Percentiles rank a stretch among this genome's conserved stretches.
These are phyloP conservation scores for Amorphotheca resinae DNA, from an alignment of 495 filamentous ascomycete genomes.

Conservation along the genomic window DNA sequence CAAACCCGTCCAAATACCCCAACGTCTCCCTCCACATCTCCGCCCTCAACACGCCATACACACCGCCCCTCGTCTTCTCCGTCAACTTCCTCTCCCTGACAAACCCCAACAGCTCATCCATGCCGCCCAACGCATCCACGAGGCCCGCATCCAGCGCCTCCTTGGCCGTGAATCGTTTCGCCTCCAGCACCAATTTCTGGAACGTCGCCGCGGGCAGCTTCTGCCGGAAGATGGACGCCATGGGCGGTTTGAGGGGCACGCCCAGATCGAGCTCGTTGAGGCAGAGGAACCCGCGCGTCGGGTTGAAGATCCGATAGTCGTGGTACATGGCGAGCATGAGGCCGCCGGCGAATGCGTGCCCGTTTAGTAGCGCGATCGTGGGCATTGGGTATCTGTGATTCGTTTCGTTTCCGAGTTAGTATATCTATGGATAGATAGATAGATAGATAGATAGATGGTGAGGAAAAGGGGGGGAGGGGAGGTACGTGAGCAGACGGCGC, in stretches of 20 bases:
- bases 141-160: conserved; percentile 51
- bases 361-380: conserved; percentile 63
- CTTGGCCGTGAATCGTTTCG: conserved; percentile 46
- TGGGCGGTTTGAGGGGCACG: conserved; percentile 53
- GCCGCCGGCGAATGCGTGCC: conserved; percentile 72
- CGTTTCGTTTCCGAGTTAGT: too few relatives aligned
- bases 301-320: conserved; percentile 69
- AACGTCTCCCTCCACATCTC: conserved; percentile 61
- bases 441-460: not conserved
- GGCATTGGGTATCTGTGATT: conserved; percentile 59
- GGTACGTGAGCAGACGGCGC: conserved; percentile 47
- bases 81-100: conserved; percentile 42
- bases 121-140: conserved; percentile 52
- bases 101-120: conserved; percentile 45
- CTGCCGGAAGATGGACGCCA: conserved; percentile 60
- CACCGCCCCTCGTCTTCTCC: conserved; percentile 44
- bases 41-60: conserved; percentile 55
- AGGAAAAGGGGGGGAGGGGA: not conserved
- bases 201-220: conserved; percentile 47
- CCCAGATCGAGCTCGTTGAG: conserved; percentile 72
- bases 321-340: conserved; percentile 76
- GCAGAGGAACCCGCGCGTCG: conserved; percentile 53
- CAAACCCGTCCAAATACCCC: conserved; percentile 27
- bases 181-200: conserved; percentile 55
- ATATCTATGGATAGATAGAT: not conserved